Evolutionary conservation across 1,139 yeast species (phyloP).

Genomic region (Meyerozyma elateridarum): DNA sequence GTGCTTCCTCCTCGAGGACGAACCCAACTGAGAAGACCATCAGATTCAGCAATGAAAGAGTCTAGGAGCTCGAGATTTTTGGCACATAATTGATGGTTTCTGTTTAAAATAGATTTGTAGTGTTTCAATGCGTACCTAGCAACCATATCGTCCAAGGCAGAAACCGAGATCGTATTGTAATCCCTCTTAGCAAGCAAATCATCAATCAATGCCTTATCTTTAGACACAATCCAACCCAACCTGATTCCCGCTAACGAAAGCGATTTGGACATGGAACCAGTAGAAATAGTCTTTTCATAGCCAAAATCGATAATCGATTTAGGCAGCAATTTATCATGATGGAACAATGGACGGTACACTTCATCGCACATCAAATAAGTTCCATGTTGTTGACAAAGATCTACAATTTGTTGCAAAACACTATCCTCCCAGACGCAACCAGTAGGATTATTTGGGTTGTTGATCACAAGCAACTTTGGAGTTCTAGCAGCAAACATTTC

Average conservation of each 20-base stretch:
- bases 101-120: constrained; percentile 26
- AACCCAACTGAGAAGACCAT: constrained; percentile 35
- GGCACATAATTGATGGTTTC: constrained; percentile 36
- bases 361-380: constrained; percentile 47
- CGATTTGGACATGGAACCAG: constrained; percentile 53
- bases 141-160: constrained; percentile 45
- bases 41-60: constrained; percentile 24
- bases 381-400: constrained; percentile 29
- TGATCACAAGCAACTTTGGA: constrained; percentile 45
- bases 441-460: constrained; percentile 55
- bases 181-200: constrained; percentile 42
- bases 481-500: constrained; percentile 22
- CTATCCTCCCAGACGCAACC: constrained; percentile 42
- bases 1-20: constrained; percentile 50
- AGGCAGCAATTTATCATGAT: constrained; percentile 26
- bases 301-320: constrained; percentile 39
- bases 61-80: constrained; percentile 33
- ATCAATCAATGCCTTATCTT: constrained; percentile 23
- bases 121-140: constrained; percentile 41
- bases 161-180: constrained; percentile 49
- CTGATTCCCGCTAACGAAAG: constrained; percentile 53
- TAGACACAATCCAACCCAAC: constrained; percentile 49
- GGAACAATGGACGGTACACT: constrained; percentile 53
- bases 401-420: constrained; percentile 30
- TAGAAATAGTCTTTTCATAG: constrained; percentile 42